Conservation (phyloP, 805 yeast genomes). For the Kluyveromyces nonfermentans region DNA sequence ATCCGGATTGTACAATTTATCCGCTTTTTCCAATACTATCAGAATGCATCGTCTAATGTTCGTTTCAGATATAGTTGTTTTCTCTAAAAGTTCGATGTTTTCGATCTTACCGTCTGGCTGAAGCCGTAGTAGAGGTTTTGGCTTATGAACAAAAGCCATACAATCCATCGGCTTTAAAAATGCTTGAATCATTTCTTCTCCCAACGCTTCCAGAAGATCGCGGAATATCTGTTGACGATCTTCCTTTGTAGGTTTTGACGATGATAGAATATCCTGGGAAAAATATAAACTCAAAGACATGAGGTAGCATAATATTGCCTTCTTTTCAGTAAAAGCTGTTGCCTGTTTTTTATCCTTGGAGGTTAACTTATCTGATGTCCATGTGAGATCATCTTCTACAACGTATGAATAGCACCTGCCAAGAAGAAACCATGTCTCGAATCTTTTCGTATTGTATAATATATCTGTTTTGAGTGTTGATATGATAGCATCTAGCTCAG, state of each 20-base stretch:
- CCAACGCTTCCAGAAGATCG: conserved; percentile 17
- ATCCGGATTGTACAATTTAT: conserved; percentile 8
- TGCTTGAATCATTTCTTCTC: conserved; percentile 37
- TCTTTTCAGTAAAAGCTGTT: conserved; percentile 59
- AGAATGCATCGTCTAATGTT: conserved; percentile 25
- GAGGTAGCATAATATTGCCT: conserved; percentile 59
- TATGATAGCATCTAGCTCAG: conserved; percentile 70
- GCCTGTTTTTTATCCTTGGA: conserved; percentile 47
- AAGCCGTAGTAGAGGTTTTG: conserved; percentile 10
- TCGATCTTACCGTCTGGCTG: conserved; percentile 13
- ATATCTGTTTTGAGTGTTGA: conserved; percentile 59
- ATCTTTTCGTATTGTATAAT: conserved; percentile 51
- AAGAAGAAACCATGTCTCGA: conserved; percentile 79
- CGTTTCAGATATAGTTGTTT: conserved; percentile 18
- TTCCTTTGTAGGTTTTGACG: background rate
- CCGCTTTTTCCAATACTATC: conserved; percentile 17
- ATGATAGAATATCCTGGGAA: conserved; percentile 6
- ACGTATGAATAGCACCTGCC: conserved; percentile 71
- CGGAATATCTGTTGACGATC: conserved; percentile 14
- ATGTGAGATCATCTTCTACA: conserved; percentile 84
- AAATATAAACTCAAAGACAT: conserved; percentile 50
- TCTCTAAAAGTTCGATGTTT: conserved; percentile 6
- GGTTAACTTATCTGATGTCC: conserved; percentile 80
- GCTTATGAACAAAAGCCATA: conserved; percentile 38
- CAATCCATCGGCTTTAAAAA: conserved; percentile 56